phyloP scores from a whole-genome alignment of 139 green algal genomes.

The Dunaliella sp. region DNA sequence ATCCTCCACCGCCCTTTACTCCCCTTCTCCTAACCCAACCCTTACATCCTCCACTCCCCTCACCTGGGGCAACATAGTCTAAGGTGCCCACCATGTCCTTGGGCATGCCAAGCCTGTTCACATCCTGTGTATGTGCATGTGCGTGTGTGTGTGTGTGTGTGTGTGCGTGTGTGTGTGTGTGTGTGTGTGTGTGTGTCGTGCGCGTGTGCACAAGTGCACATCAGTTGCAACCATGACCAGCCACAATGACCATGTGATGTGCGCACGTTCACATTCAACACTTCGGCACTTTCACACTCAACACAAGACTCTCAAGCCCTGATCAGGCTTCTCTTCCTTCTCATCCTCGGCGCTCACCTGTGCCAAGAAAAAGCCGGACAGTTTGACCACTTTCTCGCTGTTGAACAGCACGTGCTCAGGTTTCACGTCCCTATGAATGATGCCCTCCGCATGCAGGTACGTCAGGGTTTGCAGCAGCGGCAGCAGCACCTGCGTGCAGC shows the following conservation, averaged over 20 bases:
- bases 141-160: too few species aligned
- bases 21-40: background rate
- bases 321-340: background rate
- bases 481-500: constrained; percentile 46
- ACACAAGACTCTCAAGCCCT: background rate
- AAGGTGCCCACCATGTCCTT: constrained; percentile 45
- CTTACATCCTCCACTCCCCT: constrained; percentile 22
- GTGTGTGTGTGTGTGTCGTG: too few species aligned
- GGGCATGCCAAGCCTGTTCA: constrained; percentile 27
- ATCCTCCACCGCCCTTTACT: background rate
- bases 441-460: constrained; percentile 48
- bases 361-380: constrained; percentile 38
- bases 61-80: constrained; percentile 41
- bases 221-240: background rate
- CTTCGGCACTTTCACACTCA: too few species aligned
- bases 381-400: constrained; percentile 43
- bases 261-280: too few species aligned
- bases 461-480: constrained; percentile 49
- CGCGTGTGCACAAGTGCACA: background rate
- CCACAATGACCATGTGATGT: background rate
- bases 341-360: constrained; percentile 10
- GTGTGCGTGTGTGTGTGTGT: too few species aligned
- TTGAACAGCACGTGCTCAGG: constrained; percentile 51
- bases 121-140: too few species aligned
- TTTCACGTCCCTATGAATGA: constrained; percentile 53